Base-by-base conservation (phyloP, 345 rosid genomes). In the Camelina laxa region DNA sequence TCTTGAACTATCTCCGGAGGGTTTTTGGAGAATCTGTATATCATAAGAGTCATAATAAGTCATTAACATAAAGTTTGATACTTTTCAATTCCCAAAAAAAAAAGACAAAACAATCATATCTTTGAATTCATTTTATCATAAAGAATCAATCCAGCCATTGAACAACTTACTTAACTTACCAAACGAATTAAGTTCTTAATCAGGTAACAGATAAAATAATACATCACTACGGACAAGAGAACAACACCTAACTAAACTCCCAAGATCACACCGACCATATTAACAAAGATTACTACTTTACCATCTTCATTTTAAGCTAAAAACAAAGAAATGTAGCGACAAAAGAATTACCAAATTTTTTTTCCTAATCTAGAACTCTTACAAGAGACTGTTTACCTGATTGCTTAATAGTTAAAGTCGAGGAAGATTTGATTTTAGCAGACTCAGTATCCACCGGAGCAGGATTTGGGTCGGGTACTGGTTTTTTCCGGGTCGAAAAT, bases 171-270 rank as follows among this genome's bases (percentile, higher is more conserved):
- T 41, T 60, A 69, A 49, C 55, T 49, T n/a, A 68, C 47, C 19
- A 75, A 41, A 70, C 44, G 33, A 63, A 31, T 62, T 62, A 76
- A 70, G 71, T 62, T 76, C 75, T 53, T 53, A 71, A 71, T 49
- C 66, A 71, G 39, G 73, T 56, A 71, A 64, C 42, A 22, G 17
- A 66, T 66, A 35, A 57, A 74, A 57, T 65, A 64, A 50, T 53
- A 31, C 60, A 3, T 7, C 70, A 75, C 69, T 84, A 71, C 38
- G 59, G 74, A 95, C 88, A 91, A 90, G 36, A 33, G 36, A 33
- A 91, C 30, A 85, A 88, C 80, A 76, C 54, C 74, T 35, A 45
- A 79, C 88, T 68, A 87, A 58, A 77, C 71, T 88, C 88, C 88
- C 89, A 86, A 90, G 75, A 81, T 69, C 85, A 45, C 74, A 45